Base-by-base conservation (phyloP, 169 alveolate species). In the Besnoitia besnoiti region DNA sequence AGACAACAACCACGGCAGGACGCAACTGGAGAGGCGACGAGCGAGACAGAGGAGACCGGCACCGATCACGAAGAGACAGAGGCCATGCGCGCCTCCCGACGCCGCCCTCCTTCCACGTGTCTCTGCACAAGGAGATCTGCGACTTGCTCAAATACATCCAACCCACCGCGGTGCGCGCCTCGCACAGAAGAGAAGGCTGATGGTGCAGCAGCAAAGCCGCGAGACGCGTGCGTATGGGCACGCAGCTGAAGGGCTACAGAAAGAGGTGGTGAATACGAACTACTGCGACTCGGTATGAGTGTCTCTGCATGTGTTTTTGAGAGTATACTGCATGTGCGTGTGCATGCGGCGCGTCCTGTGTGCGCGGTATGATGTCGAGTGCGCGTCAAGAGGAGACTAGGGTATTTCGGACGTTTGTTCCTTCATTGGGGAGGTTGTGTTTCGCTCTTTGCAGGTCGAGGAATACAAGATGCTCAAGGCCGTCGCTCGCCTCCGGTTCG, bases 91-190 rank as follows among this genome's bases (percentile, higher is more conserved):
- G n/a, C 27, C 16, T 77, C 10, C 59, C 39, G 2, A 10, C 4
- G 42, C 59, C 87, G 59, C 87, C 87, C 3, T 77, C 87, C 49
- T 77, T 77, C 40, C 40, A 77, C 87, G 87, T 77, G 27, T 77
- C 59, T 77, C 49, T 77, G 0, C 87, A 77, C 40, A 77, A 42
- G 40, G 87, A 77, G 30, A 77, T 77, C 55, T 37, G 50, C 87
- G 40, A 24, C 24, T 37, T 77, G 33, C 59, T 77, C 37, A 10
- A 30, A 16, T 44, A 4, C 55, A 37, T 77, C 35, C 55, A 37
- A 5, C 49, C 87, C 8, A 77, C 87, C 3, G 40, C 27, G 61
- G 87, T 77, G 40, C 10, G 50, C 30, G 3, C 4, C 67, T 49
- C 59, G 16, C 16, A 7, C 59, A 49, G 59, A 49, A 16, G 59